Conservation (phyloP, 768 basidiomycete genomes). For the Hebeloma cylindrosporum region DNA sequence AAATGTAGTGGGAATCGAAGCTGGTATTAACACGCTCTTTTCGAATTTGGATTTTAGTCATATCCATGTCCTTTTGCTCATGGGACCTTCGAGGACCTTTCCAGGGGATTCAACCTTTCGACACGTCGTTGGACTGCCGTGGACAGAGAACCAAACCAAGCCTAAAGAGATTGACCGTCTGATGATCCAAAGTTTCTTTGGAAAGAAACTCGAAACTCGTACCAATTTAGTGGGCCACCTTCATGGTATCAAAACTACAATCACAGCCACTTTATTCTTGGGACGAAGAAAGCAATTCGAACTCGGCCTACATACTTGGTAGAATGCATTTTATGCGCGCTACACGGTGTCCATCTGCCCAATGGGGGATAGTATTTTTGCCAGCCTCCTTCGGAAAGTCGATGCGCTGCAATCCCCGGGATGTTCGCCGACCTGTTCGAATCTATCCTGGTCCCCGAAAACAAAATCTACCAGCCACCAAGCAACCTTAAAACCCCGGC, state of each 20-base stretch:
- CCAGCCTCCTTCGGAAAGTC: slow-evolving; percentile 11
- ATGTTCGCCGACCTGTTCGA: slow-evolving; percentile 10
- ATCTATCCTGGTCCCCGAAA: slow-evolving; percentile 4
- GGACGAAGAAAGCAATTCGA: background rate
- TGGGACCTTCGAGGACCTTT: too few species aligned
- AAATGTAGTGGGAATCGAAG: too few species aligned
- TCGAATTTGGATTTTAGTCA: too few species aligned
- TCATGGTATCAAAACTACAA: slow-evolving; percentile 2
- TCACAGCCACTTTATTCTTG: slow-evolving; percentile 12
- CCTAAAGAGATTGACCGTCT: slow-evolving; percentile 4
- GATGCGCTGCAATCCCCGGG: slow-evolving; percentile 15
- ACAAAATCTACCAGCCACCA: slow-evolving; percentile 6
- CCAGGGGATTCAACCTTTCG: too few species aligned
- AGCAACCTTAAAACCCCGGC: too few species aligned
- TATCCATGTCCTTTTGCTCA: too few species aligned
- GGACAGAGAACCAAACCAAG: slow-evolving; percentile 3
- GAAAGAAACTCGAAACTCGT: too few species aligned
- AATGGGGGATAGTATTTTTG: slow-evolving; percentile 6
- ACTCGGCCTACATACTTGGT: background rate
- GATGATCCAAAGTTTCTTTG: slow-evolving; percentile 3
- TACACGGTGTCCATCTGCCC: slow-evolving; percentile 1
- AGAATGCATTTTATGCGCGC: slow-evolving; percentile 1
- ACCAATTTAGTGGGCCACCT: too few species aligned
- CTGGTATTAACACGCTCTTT: too few species aligned
- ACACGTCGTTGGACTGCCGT: too few species aligned